Evolutionary conservation across 176 grass and related monocot species (phyloP).

Genomic region (Puccinellia tenuiflora): DNA sequence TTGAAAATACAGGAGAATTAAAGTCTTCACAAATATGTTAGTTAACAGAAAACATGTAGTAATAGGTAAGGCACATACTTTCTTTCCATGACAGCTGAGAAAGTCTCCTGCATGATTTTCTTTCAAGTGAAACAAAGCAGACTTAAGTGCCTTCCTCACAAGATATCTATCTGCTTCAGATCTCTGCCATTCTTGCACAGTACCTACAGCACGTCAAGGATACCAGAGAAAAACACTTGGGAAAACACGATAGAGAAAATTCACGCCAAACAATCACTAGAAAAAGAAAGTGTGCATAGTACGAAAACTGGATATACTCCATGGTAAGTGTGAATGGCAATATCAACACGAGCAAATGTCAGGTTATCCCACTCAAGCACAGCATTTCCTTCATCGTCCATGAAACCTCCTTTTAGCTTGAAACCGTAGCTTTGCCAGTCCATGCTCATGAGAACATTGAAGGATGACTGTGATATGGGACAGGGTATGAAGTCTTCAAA

Average conservation of each 20-base stretch:
- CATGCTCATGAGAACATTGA: conserved; percentile 47
- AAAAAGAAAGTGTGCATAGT: conserved; percentile 18
- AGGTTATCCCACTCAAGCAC: conserved; percentile 67
- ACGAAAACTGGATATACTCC: conserved; percentile 49
- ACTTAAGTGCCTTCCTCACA: conserved; percentile 59
- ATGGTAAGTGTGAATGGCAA: conserved; percentile 51
- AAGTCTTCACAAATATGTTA: not conserved
- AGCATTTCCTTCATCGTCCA: conserved; percentile 47
- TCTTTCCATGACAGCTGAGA: conserved; percentile 46
- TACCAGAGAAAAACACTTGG: not conserved
- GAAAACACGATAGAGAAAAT: not conserved
- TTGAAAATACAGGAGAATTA: not conserved
- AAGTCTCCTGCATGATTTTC: conserved; percentile 44
- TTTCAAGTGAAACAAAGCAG: conserved; percentile 54
- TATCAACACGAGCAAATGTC: conserved; percentile 59
- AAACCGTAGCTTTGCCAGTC: conserved; percentile 66
- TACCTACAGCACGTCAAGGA: conserved; percentile 33
- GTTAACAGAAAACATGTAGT: conserved; percentile 9
- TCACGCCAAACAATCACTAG: not conserved
- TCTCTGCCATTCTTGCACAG: conserved; percentile 19
- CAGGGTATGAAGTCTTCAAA: conserved; percentile 58
- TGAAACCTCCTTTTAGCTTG: conserved; percentile 46
- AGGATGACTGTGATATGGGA: conserved; percentile 39
- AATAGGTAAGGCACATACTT: conserved; percentile 31
- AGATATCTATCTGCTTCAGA: conserved; percentile 42